Evolutionary conservation across 2,329 filamentous ascomycete genomes (phyloP), one percentile per base, ranked within the genome.

Genomic region (Fusarium sp.): DNA sequence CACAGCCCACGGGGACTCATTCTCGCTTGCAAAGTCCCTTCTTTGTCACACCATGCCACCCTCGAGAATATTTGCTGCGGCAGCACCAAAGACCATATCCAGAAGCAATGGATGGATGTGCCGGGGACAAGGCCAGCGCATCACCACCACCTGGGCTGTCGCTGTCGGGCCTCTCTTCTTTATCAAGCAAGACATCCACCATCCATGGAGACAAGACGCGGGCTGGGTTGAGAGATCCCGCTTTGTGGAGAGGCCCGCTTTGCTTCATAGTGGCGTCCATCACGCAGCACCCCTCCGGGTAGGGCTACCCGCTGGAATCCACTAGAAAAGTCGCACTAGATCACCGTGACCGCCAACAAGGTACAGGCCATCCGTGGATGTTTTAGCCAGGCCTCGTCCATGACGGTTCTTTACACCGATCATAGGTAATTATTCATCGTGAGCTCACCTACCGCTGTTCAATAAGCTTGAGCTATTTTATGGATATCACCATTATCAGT

Each of bases 211-310:
- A 48, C 43, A 48, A 48, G 43, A 48, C 67, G 41, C 71, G 52
- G 63, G 25, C 48, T 34, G 65, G 50, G 59, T 69, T 34, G 41
- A 64, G 48, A 54, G 60, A 74, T 74, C 69, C 74, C 64, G 54
- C 62, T 57, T 71, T 76, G 70, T 71, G 73, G 73, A 62, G 73
- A 58, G 67, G 73, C 70, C 70, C 67, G 70, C 73, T 73, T 64
- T 61, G 70, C 34, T 43, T 65, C 69, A 67, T 63, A 67, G 58
- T 65, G 63, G 69, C 72, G 70, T 52, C 63, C 32, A 67, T 70
- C 67, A 69, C 30, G 58, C 66, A 63, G 52, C 61, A 58, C 27
- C 59, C 60, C 60, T 63, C 60, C 60, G 60, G 59, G 60, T 63
- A 63, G 45, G 60, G 45, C 60, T 63, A 61, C 56, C 64, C 54